Evolutionary conservation across 2,329 filamentous ascomycete species (phyloP), one percentile per base, ranked within the genome.

Genomic region (Cordyceps pruinosa): DNA sequence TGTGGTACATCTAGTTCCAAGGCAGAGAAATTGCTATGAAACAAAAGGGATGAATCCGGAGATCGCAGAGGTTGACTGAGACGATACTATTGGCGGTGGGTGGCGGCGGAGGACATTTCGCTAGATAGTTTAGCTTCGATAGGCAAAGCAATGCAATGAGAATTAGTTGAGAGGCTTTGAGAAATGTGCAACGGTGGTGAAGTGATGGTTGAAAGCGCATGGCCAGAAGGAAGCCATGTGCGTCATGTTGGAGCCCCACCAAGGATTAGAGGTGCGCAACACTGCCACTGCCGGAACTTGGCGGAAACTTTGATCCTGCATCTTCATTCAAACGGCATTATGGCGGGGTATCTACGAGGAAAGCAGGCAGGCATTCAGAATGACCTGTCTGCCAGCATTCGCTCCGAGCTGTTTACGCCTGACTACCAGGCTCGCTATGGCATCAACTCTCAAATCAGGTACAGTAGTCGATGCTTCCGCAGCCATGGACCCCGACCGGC

Each of bases 281-380:
- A 48, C 25, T 15, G 23, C 28, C 50, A 12, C 15, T 13, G 23
- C 21, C 39, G 10, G 52, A 55, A 26, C 44, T 39, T 41, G 52
- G 42, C 32, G 21, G 50, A 45, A 59, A 56, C 42, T 39, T 49
- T 46, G 44, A 53, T 59, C 41, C 34, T 52, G 26, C 49, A 56
- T 49, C 54, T 44, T 21, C 46, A 19, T 49, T 32, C 41, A 52
- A 46, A 57, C 55, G 42, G 45, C 46, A 48, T 23, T 42, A 97
- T 97, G 92, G 85, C 92, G 56, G 84, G 88, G 66, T 93, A 97
- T 70, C 77, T 99, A 61, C 82, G 94, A 70, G 88, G 89, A 65
- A 97, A 96, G 79, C 94, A 97, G 79, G 84, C 90, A 58, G 94
- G 94, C 67, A 88, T 99, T 65, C 88, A 91, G 70, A 89, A 87